Conservation (phyloP, 495 filamentous ascomycete genomes). For the Hypoxylon subgilvum region DNA sequence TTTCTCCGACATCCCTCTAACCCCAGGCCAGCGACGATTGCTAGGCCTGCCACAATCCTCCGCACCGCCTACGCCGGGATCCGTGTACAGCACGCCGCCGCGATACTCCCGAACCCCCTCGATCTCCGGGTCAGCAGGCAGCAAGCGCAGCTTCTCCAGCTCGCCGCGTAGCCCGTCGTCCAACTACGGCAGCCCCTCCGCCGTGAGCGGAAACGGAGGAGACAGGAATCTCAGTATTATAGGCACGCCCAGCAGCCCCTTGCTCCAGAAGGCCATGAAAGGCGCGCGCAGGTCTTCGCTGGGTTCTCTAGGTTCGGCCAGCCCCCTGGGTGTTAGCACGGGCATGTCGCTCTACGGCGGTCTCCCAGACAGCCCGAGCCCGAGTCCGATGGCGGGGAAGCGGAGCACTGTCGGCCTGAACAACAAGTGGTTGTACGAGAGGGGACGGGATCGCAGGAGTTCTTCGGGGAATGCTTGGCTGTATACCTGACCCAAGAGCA, state of each 20-base stretch:
- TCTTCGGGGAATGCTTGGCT: conserved; percentile 48
- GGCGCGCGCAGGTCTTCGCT: conserved; percentile 67
- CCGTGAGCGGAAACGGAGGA: conserved; percentile 24
- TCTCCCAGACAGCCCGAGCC: conserved; percentile 54
- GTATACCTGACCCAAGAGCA: too few relatives aligned
- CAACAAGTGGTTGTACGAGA: conserved; percentile 93
- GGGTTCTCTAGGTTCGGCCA: conserved; percentile 69
- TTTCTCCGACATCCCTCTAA: conserved; percentile 87
- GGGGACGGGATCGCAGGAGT: conserved; percentile 52
- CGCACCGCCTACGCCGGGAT: conserved; percentile 67
- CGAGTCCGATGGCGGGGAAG: conserved; percentile 70
- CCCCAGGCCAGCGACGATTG: conserved; percentile 82
- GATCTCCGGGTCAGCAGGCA: conserved; percentile 57
- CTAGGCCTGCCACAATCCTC: conserved; percentile 78
- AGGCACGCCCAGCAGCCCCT: conserved; percentile 58
- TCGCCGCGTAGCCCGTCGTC: conserved; percentile 54
- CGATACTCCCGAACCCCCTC: conserved; percentile 79
- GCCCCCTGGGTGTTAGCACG: conserved; percentile 54
- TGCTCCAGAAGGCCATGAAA: conserved; percentile 72
- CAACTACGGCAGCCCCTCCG: conserved; percentile 35
- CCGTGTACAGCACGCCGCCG: conserved; percentile 81
- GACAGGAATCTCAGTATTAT: conserved; percentile 34
- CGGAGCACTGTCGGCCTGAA: conserved; percentile 75
- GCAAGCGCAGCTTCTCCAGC: conserved; percentile 59
- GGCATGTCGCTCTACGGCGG: conserved; percentile 55